A percentile compares a stretch with the other conserved stretches of the same genome.
phyloP scores from a whole-genome alignment of 257 asterid species.

The Nemophila menziesii region DNA sequence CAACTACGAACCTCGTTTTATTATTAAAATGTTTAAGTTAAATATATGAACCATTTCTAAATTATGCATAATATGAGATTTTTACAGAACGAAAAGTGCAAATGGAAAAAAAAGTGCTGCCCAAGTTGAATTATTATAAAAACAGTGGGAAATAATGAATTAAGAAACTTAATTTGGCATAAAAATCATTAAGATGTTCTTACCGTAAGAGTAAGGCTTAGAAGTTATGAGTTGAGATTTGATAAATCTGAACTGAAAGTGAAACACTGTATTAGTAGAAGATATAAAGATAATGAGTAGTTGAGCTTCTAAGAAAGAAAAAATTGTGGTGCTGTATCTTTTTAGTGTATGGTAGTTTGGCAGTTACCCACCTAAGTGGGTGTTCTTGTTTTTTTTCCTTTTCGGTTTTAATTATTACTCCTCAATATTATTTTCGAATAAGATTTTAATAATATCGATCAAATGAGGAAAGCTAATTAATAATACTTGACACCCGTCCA shows the following conservation, averaged over 20 bases:
- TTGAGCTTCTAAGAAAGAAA: neutral
- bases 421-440: too few relatives aligned
- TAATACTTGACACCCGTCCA: too few relatives aligned
- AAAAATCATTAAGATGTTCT: conserved; percentile 3
- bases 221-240: neutral
- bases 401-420: too few relatives aligned
- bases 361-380: neutral
- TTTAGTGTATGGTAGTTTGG: conserved; percentile 3
- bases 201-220: conserved; percentile 5
- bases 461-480: too few relatives aligned
- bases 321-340: neutral
- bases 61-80: neutral
- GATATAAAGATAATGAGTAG: conserved; percentile 1
- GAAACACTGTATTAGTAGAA: neutral
- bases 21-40: too few relatives aligned
- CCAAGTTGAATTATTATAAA: neutral
- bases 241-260: neutral
- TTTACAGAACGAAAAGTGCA: neutral
- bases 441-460: too few relatives aligned
- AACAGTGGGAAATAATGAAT: neutral
- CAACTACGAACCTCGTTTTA: too few relatives aligned
- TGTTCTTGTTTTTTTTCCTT: neutral
- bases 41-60: neutral
- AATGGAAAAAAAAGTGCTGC: neutral
- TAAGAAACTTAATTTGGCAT: neutral